Percentiles rank a stretch among this genome's conserved stretches.
phyloP scores from a whole-genome alignment of 2,329 filamentous ascomycete genomes.

The Aspergillus ruber region DNA sequence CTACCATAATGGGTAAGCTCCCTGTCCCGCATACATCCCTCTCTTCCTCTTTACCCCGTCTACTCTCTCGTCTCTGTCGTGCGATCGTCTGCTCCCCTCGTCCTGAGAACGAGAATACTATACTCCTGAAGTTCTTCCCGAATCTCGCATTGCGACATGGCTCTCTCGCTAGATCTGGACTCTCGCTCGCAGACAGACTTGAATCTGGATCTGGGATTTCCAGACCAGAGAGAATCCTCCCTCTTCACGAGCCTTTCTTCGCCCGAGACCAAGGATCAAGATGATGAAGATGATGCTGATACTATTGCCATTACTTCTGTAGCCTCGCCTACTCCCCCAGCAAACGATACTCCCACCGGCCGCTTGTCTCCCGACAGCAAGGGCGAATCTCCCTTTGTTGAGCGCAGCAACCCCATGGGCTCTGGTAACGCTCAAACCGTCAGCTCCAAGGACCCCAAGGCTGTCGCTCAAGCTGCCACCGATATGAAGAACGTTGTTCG shows the following conservation, averaged over 20 bases:
- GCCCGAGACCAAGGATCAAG: constrained; percentile 8
- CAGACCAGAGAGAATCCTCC: constrained; percentile 10
- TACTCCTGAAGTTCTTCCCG: too few relatives aligned
- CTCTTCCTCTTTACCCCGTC: neutral
- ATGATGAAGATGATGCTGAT: constrained; percentile 15
- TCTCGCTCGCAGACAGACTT: too few relatives aligned
- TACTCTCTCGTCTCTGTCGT: neutral
- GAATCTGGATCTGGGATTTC: neutral
- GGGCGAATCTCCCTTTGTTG: constrained; percentile 49
- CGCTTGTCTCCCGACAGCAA: constrained; percentile 40
- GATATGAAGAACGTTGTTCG: constrained; percentile 94
- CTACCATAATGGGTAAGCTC: constrained; percentile 36
- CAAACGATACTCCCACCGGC: constrained; percentile 27
- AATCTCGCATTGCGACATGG: too few relatives aligned
- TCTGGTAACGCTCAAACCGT: constrained; percentile 52
- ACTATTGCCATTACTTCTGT: constrained; percentile 13
- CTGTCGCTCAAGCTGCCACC: constrained; percentile 49
- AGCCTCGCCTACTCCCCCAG: constrained; percentile 28
- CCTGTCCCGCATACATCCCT: constrained; percentile 6
- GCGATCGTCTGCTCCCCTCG: neutral
- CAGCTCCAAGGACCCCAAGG: constrained; percentile 59
- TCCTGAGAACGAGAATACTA: neutral
- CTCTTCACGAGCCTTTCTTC: constrained; percentile 5
- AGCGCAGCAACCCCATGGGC: constrained; percentile 54
- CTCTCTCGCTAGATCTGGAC: too few relatives aligned